Evolutionary conservation across 345 rosid species (phyloP).

Genomic region (Populus euphratica): DNA sequence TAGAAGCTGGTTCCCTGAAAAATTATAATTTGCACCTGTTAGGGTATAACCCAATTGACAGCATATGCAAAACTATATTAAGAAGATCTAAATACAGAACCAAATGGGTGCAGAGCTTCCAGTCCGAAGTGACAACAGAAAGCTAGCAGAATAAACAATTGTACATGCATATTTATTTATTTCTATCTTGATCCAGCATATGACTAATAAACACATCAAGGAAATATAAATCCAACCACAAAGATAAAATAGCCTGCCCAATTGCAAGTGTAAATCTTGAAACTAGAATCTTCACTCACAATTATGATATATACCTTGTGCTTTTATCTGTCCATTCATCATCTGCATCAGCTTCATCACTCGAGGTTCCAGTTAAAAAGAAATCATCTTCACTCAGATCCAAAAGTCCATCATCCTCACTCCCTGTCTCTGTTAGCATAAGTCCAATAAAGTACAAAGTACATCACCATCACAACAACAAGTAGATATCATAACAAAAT

Average conservation of each 20-base stretch:
- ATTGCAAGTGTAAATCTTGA: neutral
- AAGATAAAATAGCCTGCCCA: neutral
- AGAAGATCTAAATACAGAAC: neutral
- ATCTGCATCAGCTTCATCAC: conserved; percentile 98
- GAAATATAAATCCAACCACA: neutral
- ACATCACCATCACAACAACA: neutral
- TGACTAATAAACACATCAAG: neutral
- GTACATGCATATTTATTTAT: neutral
- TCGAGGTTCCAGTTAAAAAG: conserved; percentile 82
- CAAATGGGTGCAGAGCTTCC: neutral
- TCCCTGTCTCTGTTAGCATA: conserved; percentile 77
- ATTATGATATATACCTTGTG: conserved; percentile 51
- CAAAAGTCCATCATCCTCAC: conserved; percentile 95
- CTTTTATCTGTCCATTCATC: conserved; percentile 98
- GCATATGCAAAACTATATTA: neutral
- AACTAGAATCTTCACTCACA: neutral
- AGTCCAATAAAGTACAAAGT: conserved; percentile 5
- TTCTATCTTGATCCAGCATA: neutral
- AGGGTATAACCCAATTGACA: neutral
- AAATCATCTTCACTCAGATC: conserved; percentile 97
- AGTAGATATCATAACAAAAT: neutral
- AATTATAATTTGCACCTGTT: conserved; percentile 7
- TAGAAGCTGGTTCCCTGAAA: conserved; percentile 89
- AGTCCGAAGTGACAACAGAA: neutral
- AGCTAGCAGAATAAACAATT: neutral